phyloP scores from a whole-genome alignment of 2,329 filamentous ascomycete species.

The Emmonsiellopsis sp. region DNA sequence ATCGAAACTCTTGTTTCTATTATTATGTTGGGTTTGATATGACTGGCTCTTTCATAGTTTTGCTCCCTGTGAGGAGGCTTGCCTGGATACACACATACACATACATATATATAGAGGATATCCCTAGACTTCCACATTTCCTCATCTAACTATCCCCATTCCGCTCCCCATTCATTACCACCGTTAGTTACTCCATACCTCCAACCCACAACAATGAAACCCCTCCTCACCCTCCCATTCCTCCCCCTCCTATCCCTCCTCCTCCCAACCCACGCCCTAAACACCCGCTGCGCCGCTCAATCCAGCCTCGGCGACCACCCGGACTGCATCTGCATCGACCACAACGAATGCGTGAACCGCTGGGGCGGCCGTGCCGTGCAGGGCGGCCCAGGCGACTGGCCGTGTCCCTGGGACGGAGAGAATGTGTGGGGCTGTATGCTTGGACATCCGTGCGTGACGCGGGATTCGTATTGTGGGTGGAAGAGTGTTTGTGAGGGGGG shows the following conservation, averaged over 20 bases:
- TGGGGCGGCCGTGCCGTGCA: neutral
- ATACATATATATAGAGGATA: no score
- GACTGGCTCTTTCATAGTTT: no score
- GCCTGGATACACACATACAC: no score
- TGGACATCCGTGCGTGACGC: neutral
- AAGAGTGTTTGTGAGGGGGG: neutral
- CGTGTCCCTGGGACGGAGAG: neutral
- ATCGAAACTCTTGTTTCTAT: no score
- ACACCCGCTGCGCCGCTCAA: neutral
- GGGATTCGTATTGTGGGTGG: conserved; percentile 2
- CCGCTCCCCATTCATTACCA: neutral
- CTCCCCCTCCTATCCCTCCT: neutral
- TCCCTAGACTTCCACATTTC: no score
- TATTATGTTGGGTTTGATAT: no score
- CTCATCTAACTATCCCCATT: neutral
- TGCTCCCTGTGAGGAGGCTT: no score
- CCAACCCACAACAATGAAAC: neutral
- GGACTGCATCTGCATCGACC: conserved; percentile 2
- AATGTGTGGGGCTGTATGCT: conserved; percentile 2
- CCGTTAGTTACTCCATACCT: neutral
- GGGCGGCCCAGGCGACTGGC: neutral
- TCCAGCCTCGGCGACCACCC: neutral
- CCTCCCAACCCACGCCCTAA: neutral
- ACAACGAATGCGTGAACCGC: neutral
- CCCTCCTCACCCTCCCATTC: neutral